phyloP scores from a whole-genome alignment of 495 filamentous ascomycete species.

The Cryomyces antarcticus region DNA sequence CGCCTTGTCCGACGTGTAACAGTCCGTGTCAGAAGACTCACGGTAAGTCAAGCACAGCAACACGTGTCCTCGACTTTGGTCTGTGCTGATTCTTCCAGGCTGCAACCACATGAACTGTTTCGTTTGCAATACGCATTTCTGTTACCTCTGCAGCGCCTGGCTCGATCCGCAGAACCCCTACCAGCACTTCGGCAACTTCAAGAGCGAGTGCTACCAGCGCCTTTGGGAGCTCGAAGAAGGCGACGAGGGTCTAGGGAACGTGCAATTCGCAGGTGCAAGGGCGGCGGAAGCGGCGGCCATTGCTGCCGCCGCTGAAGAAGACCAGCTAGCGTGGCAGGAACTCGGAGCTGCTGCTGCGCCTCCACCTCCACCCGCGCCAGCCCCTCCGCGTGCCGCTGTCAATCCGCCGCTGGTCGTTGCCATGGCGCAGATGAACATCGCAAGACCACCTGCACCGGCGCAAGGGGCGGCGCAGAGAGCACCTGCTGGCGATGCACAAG shows the following conservation, averaged over 20 bases:
- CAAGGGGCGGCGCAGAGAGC: neutral
- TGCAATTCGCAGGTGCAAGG: conserved; percentile 29
- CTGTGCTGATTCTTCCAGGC: conserved; percentile 11
- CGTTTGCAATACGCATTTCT: conserved; percentile 80
- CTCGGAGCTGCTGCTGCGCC: neutral
- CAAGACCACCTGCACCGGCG: neutral
- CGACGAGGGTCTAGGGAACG: conserved; percentile 43
- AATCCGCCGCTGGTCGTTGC: neutral
- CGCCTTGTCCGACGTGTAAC: conserved; percentile 78
- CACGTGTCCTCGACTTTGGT: too few species aligned
- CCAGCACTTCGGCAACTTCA: conserved; percentile 56
- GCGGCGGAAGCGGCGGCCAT: conserved; percentile 11
- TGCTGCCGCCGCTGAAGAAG: conserved; percentile 20
- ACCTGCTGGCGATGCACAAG: neutral
- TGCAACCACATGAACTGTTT: conserved; percentile 98
- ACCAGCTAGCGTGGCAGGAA: neutral
- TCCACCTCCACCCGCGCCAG: neutral
- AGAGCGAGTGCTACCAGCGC: conserved; percentile 53
- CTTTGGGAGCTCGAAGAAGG: conserved; percentile 80
- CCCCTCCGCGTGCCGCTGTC: neutral
- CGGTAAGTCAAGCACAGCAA: conserved; percentile 12
- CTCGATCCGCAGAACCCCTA: conserved; percentile 69
- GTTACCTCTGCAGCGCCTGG: conserved; percentile 84
- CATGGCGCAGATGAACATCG: conserved; percentile 2
- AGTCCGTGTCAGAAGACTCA: conserved; percentile 71